Base-by-base conservation (phyloP, 805 yeast species). In the Pichia sporocuriosa region DNA sequence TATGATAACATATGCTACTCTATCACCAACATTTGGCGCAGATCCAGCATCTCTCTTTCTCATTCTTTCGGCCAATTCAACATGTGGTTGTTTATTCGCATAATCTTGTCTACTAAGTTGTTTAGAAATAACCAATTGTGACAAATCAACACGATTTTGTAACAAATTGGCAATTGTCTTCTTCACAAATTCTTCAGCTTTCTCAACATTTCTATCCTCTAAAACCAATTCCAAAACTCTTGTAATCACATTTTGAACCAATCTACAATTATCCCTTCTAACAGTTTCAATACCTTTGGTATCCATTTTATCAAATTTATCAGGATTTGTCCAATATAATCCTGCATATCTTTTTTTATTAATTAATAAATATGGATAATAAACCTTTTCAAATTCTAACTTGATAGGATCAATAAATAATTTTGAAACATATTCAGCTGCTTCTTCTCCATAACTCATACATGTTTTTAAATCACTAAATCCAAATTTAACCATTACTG, bases 231-330 rank as follows among this genome's bases (percentile, higher is more conserved):
- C 86, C 55, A 93, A 67, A 2, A 93, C 95, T 44, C 86, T 84
- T 17, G 96, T 94, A 63, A 93, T 85, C 16, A 94, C 98, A 55
- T 85, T 83, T 52, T 89, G 96, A 4, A 94, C 98, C 51, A 93
- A 67, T 32, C 95, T 76, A 63, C 99, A 93, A 50, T 95, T 94
- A 58, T 93, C 99, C 70, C 99, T 79, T 62, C 99, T 80, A 32
- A 93, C 99, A 0, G 98, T 93, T 56, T 95, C 99, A 47, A 93
- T 83, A 61, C 99, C 99, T 58, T 93, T 93, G 26, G 97, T 90
- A 61, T 93, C 99, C 88, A 93, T 82, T 64, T 93, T 93, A 62
- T 94, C 98, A 55, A 77, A 86, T 49, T 85, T 86, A n/a, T 85
- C 78, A 0, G 97, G 82, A 35, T 77, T 75, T 0, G 98, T 93